Base-by-base conservation (phyloP, 306 rosid genomes). In the Chamaecrista fasciculata region DNA sequence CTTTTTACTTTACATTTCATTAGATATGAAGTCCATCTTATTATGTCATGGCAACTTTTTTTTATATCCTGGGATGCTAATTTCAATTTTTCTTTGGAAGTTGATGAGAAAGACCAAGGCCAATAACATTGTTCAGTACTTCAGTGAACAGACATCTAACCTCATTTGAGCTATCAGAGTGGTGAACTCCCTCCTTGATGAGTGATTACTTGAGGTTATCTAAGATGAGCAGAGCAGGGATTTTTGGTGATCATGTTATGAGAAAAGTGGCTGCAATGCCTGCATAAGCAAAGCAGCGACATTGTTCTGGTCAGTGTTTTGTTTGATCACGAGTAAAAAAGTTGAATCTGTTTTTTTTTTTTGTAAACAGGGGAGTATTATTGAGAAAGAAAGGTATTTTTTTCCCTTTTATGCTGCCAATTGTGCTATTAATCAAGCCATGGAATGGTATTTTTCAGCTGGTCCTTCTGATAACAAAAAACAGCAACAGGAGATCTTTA, bases 181-280 rank as follows among this genome's bases (percentile, higher is more conserved):
- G n/a, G n/a, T n/a, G n/a, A n/a, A n/a, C n/a, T n/a, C n/a, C n/a
- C n/a, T n/a, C n/a, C n/a, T n/a, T 86, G 96, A 89, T 70, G 78
- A 75, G 60, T 63, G 89, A 53, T 69, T 89, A 49, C 63, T 55
- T 25, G 62, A 76, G 5, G 73, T 81, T 67, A 85, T 90, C 8
- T 4, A 86, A 48, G 78, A 89, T n/a, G n/a, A 83, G 90, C 87
- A 67, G 77, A 66, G 76, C 91, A 89, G 15, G 83, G 83, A 8
- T 89, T 85, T 68, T 89, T 86, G 74, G 89, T 89, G 20, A 87
- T 89, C 29, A 79, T 85, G 81, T 69, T 89, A 51, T 83, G 96
- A 55, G 96, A 79, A 91, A 86, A 66, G 96, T 89, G 36, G 90
- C 86, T 63, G 90, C 84, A 67, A 89, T 89, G 87, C 89, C 86